Conservation (phyloP, 345 rosid species). For the Euphorbia tirucalli region DNA sequence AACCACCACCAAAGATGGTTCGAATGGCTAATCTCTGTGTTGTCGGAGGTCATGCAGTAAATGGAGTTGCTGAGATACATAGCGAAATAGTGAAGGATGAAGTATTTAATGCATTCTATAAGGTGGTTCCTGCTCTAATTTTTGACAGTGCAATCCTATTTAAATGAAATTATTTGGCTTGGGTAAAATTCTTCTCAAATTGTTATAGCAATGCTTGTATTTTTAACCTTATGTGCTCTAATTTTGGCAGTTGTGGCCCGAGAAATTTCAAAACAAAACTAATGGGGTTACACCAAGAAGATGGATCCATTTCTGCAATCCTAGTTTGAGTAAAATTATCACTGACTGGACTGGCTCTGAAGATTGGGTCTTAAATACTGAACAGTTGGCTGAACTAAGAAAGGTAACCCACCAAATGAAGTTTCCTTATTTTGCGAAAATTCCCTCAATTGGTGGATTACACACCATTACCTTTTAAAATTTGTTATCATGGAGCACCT, state of each 20-base stretch:
- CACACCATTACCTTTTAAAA: conserved; percentile 3
- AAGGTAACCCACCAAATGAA: conserved; percentile 36
- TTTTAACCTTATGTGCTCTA: conserved; percentile 17
- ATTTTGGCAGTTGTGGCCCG: conserved; percentile 64
- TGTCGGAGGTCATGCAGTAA: conserved; percentile 66
- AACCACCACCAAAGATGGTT: conserved; percentile 42
- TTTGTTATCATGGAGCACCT: neutral
- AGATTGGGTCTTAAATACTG: conserved; percentile 69
- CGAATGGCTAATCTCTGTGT: conserved; percentile 59
- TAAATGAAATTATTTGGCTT: neutral
- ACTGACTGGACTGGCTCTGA: conserved; percentile 66
- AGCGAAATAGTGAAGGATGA: conserved; percentile 72
- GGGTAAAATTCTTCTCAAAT: neutral
- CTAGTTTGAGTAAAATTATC: conserved; percentile 59
- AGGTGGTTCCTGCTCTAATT: conserved; percentile 31
- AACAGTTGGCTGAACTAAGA: conserved; percentile 55
- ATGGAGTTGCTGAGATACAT: conserved; percentile 82
- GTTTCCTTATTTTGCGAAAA: neutral
- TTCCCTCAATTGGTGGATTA: conserved; percentile 4
- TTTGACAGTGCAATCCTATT: neutral
- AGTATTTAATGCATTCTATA: conserved; percentile 60
- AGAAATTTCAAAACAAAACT: conserved; percentile 74
- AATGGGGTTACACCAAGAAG: conserved; percentile 84
- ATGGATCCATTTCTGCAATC: conserved; percentile 77
- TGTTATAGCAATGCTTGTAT: neutral